Percentiles rank a stretch among this genome's conserved stretches.
Evolutionary conservation across 2,329 filamentous ascomycete species (phyloP).

Genomic region (Talaromyces atroroseus): DNA sequence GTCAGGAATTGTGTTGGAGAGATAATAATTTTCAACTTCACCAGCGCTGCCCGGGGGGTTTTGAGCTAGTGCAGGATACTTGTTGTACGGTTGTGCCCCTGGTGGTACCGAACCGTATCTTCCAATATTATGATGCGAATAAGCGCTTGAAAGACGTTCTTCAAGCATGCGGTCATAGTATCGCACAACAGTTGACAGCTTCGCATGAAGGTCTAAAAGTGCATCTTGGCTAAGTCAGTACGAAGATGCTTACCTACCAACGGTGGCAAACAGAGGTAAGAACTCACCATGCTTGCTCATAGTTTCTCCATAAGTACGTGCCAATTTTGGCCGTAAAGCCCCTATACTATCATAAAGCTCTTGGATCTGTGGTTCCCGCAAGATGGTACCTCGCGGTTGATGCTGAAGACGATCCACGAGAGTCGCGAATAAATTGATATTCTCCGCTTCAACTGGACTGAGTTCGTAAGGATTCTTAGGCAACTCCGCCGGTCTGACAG

Average conservation of each 20-base stretch:
- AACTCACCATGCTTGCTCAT: slow-evolving; percentile 95
- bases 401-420: slow-evolving; percentile 91
- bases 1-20: slow-evolving; percentile 52
- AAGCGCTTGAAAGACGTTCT: slow-evolving; percentile 86
- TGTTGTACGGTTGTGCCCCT: slow-evolving; percentile 48
- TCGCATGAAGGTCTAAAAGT: slow-evolving; percentile 86
- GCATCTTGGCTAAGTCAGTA: slow-evolving; percentile 57
- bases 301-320: slow-evolving; percentile 92
- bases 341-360: slow-evolving; percentile 97
- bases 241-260: slow-evolving; percentile 15
- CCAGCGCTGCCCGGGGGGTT: slow-evolving; percentile 45
- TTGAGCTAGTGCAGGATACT: slow-evolving; percentile 67
- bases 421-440: slow-evolving; percentile 93
- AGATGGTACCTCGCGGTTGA: slow-evolving; percentile 87
- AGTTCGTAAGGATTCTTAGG: slow-evolving; percentile 94
- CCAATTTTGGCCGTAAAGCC: slow-evolving; percentile 84
- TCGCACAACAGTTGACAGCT: slow-evolving; percentile 89
- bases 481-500: slow-evolving; percentile 49
- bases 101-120: slow-evolving; percentile 50
- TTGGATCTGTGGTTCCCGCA: slow-evolving; percentile 96
- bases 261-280: not conserved
- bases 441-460: slow-evolving; percentile 88
- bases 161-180: slow-evolving; percentile 99
- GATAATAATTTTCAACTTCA: slow-evolving; percentile 77
- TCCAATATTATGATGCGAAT: slow-evolving; percentile 70